These are phyloP conservation scores for Alternaria hordeiaustralica DNA, from an alignment of 2,329 filamentous ascomycete genomes.

Conservation along the genomic window DNA sequence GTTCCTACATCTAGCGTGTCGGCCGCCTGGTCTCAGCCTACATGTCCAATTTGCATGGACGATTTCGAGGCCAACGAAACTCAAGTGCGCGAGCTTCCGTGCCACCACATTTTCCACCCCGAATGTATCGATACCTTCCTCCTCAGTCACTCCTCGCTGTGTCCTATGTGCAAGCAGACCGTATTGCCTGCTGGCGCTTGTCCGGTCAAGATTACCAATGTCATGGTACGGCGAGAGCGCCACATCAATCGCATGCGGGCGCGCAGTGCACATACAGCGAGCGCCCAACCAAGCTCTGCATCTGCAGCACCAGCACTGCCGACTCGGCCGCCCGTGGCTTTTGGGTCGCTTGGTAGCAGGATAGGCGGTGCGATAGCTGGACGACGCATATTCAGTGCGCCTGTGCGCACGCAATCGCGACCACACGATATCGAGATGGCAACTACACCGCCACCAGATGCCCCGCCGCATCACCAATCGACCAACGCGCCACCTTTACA, in stretches of 20 bases:
- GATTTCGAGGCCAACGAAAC: conserved; percentile 74
- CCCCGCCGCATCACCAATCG: neutral
- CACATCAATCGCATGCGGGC: conserved; percentile 68
- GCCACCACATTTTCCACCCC: conserved; percentile 91
- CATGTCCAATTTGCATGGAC: conserved; percentile 89
- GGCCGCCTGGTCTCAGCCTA: conserved; percentile 70
- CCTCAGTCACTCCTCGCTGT: conserved; percentile 78
- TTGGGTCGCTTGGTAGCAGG: conserved; percentile 34
- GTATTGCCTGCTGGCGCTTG: conserved; percentile 72
- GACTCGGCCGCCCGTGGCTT: conserved; percentile 13
- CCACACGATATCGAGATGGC: conserved; percentile 44
- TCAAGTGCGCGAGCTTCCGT: conserved; percentile 83
- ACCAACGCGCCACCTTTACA: neutral
- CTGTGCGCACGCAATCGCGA: conserved; percentile 25
- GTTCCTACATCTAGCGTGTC: conserved; percentile 12
- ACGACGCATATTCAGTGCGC: conserved; percentile 43
- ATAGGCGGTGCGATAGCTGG: conserved; percentile 31
- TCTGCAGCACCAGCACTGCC: neutral
- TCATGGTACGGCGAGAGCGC: conserved; percentile 83
- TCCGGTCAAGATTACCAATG: conserved; percentile 67
- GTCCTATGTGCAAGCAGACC: conserved; percentile 86
- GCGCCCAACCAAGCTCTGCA: conserved; percentile 4
- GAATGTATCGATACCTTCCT: conserved; percentile 91
- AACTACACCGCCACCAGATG: neutral
- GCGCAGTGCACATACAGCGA: conserved; percentile 37